Conservation (phyloP, 2,329 filamentous ascomycete genomes). For the Arthrobotrys musiformis region DNA sequence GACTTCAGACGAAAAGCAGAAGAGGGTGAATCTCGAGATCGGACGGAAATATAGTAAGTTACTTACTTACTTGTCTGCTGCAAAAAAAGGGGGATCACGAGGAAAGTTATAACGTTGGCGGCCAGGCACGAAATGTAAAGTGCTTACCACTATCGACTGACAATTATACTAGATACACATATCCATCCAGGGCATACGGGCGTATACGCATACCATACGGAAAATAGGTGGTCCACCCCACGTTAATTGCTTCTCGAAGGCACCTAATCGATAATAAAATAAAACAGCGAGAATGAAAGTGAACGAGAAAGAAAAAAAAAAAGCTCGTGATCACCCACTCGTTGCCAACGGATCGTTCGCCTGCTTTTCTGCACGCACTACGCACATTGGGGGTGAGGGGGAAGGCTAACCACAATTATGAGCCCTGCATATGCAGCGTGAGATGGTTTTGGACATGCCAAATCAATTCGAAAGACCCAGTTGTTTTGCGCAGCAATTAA, state of each 20-base stretch:
- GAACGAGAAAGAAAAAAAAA: too few relatives aligned
- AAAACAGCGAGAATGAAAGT: too few relatives aligned
- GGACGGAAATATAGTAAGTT: too few relatives aligned
- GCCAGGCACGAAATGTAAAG: background rate
- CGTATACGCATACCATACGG: background rate
- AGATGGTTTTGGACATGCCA: constrained; percentile 32
- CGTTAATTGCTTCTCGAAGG: constrained; percentile 21
- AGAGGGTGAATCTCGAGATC: too few relatives aligned
- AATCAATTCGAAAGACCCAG: too few relatives aligned
- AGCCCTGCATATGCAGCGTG: constrained; percentile 49
- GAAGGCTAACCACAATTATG: constrained; percentile 11
- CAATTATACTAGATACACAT: background rate
- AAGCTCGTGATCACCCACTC: constrained; percentile 4
- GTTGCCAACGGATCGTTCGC: background rate
- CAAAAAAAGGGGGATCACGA: background rate
- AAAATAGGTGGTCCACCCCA: background rate
- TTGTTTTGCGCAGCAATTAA: too few relatives aligned
- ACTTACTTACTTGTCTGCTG: too few relatives aligned
- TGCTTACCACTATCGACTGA: constrained; percentile 8
- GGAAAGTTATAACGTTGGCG: background rate
- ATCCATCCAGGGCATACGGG: background rate
- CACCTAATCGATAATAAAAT: background rate
- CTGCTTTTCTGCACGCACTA: too few relatives aligned
- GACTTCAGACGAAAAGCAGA: background rate
- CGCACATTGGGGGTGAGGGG: too few relatives aligned